Evolutionary conservation across 2,329 filamentous ascomycete species (phyloP).

Genomic region (Xylaria sp.): DNA sequence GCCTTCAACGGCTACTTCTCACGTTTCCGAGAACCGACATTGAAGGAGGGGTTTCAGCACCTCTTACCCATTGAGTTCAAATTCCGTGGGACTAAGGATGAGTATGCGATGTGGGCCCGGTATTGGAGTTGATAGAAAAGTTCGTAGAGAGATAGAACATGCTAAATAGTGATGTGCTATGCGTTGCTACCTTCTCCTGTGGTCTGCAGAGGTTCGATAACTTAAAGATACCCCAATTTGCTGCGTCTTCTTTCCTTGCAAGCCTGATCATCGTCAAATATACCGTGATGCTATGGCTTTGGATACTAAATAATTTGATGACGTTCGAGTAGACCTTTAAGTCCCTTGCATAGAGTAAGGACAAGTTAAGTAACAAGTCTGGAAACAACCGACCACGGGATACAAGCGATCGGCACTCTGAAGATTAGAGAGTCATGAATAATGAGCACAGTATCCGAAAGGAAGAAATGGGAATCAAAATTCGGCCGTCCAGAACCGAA

Average conservation of each 20-base stretch:
- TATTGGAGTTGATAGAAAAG: slow-evolving; percentile 72
- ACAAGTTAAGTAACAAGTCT: neutral
- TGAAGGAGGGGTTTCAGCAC: slow-evolving; percentile 85
- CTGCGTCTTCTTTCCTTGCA: neutral
- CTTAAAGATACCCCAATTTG: slow-evolving; percentile 14
- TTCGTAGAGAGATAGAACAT: neutral
- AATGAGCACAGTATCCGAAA: neutral
- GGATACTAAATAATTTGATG: neutral
- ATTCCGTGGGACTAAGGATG: slow-evolving; percentile 75
- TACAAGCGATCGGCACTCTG: neutral
- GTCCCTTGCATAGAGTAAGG: neutral
- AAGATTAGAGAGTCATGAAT: neutral
- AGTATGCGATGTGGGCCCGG: slow-evolving; percentile 76
- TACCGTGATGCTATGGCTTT: neutral
- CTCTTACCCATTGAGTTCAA: slow-evolving; percentile 79
- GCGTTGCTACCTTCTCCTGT: neutral
- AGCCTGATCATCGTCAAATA: neutral
- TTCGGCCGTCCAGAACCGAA: neutral
- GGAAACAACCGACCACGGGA: too few relatives aligned
- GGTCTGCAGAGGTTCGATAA: neutral
- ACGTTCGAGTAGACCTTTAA: neutral
- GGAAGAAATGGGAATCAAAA: neutral
- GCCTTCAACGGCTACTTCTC: slow-evolving; percentile 82
- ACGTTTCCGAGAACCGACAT: slow-evolving; percentile 76
- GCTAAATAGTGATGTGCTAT: neutral